A percentile compares a stretch with the other conserved stretches of the same genome.
Evolutionary conservation across 2,329 filamentous ascomycete genomes (phyloP).

Genomic region (Bipolaris bicolor): DNA sequence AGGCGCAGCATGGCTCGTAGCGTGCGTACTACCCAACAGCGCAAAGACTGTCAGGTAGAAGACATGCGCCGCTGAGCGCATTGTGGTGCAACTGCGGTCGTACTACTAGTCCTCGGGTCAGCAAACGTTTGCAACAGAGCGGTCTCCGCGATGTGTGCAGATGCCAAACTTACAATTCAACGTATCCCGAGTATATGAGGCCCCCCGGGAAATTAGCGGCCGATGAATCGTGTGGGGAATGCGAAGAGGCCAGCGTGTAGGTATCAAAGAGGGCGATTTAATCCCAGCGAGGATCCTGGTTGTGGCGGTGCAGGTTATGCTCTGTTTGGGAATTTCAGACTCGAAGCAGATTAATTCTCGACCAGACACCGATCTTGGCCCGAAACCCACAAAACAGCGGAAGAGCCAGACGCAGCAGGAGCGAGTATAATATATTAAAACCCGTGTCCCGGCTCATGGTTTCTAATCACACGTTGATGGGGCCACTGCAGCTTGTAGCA

Average conservation of each 20-base stretch:
- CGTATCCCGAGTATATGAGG: conserved; percentile 30
- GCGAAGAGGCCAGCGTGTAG: conserved; percentile 49
- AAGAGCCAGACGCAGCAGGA: conserved; percentile 24
- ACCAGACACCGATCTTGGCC: conserved; percentile 29
- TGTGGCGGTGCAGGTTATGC: conserved; percentile 27
- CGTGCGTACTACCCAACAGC: conserved; percentile 59
- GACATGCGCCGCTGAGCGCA: conserved; percentile 60
- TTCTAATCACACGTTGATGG: conserved; percentile 45
- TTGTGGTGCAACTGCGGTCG: conserved; percentile 34
- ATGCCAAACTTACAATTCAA: conserved; percentile 28
- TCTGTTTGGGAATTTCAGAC: conserved; percentile 29
- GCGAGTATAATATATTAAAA: conserved; percentile 27
- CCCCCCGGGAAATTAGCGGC: conserved; percentile 21
- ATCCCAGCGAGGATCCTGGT: conserved; percentile 27
- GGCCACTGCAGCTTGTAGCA: conserved; percentile 36
- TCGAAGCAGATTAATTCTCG: conserved; percentile 23
- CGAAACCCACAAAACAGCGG: conserved; percentile 15
- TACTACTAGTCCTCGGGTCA: conserved; percentile 37
- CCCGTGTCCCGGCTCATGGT: conserved; percentile 18
- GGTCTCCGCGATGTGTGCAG: conserved; percentile 18
- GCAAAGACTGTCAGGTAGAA: conserved; percentile 69
- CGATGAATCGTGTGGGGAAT: conserved; percentile 33
- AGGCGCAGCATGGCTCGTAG: conserved; percentile 41
- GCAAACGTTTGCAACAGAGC: conserved; percentile 41
- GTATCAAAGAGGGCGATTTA: conserved; percentile 29